These are phyloP conservation scores for Ceratonia siliqua DNA, from an alignment of 306 rosid genomes.

Conservation along the genomic window DNA sequence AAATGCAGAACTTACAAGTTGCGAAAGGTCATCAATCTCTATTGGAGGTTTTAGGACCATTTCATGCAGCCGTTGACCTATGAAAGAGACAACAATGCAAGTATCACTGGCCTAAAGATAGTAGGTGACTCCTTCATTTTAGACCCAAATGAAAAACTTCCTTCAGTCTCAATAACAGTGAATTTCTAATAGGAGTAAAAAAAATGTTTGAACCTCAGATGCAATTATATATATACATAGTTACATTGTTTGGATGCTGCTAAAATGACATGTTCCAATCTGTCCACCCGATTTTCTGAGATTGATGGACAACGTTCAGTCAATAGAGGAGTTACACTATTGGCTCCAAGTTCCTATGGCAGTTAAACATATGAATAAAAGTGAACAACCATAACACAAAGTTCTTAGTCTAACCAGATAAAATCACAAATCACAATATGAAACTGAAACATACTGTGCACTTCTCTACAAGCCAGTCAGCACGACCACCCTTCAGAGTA, in stretches of 20 bases:
- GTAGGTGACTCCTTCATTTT: not conserved
- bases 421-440: constrained; percentile 23
- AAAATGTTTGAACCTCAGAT: constrained; percentile 7
- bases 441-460: constrained; percentile 66
- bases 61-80: constrained; percentile 89
- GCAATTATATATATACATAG: constrained; percentile 4
- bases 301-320: constrained; percentile 83
- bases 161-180: constrained; percentile 1
- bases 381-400: constrained; percentile 8
- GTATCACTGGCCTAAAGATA: constrained; percentile 14
- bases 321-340: constrained; percentile 82
- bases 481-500: constrained; percentile 89
- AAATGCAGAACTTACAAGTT: constrained; percentile 60
- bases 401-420: constrained; percentile 22
- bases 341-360: constrained; percentile 89
- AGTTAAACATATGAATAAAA: constrained; percentile 28
- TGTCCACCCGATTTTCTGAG: constrained; percentile 72
- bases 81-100: constrained; percentile 27
- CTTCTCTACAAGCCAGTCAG: constrained; percentile 97
- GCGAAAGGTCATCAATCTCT: constrained; percentile 51
- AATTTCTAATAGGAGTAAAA: constrained; percentile 14
- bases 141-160: not conserved
- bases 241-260: constrained; percentile 96
- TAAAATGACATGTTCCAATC: constrained; percentile 79
- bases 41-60: constrained; percentile 72